These are phyloP conservation scores for Neodidymelliopsis sp. DNA, from an alignment of 2,329 filamentous ascomycete species.

Conservation along the genomic window DNA sequence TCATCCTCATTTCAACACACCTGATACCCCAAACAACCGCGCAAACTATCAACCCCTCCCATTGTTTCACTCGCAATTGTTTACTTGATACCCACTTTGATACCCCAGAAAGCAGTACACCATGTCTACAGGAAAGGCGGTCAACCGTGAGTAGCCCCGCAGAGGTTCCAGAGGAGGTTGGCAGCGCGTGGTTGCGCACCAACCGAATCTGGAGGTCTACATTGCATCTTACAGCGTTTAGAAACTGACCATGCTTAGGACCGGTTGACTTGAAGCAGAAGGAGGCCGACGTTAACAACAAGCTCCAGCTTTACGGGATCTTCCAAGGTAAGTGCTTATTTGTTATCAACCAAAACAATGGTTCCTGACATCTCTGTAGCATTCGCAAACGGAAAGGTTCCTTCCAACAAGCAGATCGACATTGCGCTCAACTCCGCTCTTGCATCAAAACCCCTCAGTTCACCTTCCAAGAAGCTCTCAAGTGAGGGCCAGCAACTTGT, in stretches of 20 bases:
- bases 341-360: background rate
- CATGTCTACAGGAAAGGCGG: conserved; percentile 37
- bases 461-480: conserved; percentile 79
- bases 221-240: background rate
- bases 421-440: conserved; percentile 90
- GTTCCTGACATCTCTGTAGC: conserved; percentile 58
- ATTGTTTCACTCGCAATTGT: conserved; percentile 34
- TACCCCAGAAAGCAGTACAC: conserved; percentile 31
- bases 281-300: conserved; percentile 86
- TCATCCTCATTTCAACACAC: conserved; percentile 9
- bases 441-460: conserved; percentile 71
- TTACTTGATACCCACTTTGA: conserved; percentile 43
- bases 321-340: conserved; percentile 62
- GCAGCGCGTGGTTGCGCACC: background rate
- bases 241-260: conserved; percentile 60
- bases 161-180: background rate
- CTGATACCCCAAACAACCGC: conserved; percentile 20
- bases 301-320: conserved; percentile 95
- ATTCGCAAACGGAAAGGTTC: conserved; percentile 88
- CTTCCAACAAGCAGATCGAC: conserved; percentile 96
- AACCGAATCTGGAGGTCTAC: background rate
- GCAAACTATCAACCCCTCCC: conserved; percentile 12
- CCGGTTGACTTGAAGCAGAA: conserved; percentile 77
- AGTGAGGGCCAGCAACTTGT: conserved; percentile 82
- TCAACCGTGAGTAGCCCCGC: conserved; percentile 34